phyloP scores from a whole-genome alignment of 352 stramenopile genomes.

The Thalassiosira hispida region DNA sequence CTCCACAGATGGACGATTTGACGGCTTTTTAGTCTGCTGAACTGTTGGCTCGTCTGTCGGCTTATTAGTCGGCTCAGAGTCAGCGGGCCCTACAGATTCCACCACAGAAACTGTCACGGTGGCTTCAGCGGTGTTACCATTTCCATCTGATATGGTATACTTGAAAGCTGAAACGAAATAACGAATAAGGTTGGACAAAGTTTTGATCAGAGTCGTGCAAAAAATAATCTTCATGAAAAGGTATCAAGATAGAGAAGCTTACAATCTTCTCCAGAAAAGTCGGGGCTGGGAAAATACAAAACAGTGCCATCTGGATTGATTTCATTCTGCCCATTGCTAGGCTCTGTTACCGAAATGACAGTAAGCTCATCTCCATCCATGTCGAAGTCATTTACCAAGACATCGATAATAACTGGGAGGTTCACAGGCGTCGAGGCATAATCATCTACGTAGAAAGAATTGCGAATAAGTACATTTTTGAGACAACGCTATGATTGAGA shows the following conservation, averaged over 20 bases:
- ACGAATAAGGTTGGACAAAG: background rate
- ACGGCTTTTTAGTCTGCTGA: background rate
- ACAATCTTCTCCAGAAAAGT: constrained; percentile 1
- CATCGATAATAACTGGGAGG: background rate
- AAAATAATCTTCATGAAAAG: background rate
- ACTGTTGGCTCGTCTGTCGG: background rate
- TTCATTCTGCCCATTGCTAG: constrained; percentile 10
- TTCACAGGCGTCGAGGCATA: background rate
- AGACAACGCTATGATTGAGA: background rate
- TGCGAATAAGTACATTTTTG: background rate
- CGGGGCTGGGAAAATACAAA: background rate
- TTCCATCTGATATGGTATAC: constrained; percentile 18
- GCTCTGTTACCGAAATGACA: constrained; percentile 1
- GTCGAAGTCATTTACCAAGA: constrained; percentile 16
- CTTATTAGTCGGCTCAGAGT: background rate
- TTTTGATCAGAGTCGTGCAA: background rate
- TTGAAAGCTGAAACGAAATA: constrained; percentile 8
- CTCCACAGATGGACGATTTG: background rate
- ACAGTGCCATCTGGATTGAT: constrained; percentile 4
- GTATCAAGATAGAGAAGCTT: background rate
- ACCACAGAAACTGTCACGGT: constrained; percentile 21
- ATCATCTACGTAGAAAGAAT: constrained; percentile 1
- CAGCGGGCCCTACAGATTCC: background rate
- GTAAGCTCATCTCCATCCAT: constrained; percentile 14
- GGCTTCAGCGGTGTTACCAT: constrained; percentile 5